Evolutionary conservation across 257 asterid species (phyloP).

Genomic region (Jacaranda mimosifolia): DNA sequence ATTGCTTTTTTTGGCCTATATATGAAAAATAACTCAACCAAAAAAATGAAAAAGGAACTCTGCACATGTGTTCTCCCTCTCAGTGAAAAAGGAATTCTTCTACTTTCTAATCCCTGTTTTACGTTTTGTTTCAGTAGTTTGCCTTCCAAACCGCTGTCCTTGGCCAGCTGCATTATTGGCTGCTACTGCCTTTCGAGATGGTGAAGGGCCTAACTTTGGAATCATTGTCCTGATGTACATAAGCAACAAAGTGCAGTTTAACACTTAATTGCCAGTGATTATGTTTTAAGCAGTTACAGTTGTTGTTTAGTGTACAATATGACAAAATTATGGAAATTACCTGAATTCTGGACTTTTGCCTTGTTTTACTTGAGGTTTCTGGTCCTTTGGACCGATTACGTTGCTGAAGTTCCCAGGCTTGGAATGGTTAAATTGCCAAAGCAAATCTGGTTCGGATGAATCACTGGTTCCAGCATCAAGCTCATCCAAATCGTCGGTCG

Average conservation of each 20-base stretch:
- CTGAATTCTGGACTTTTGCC: conserved; percentile 72
- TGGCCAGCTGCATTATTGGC: conserved; percentile 51
- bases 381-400: conserved; percentile 61
- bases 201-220: conserved; percentile 71
- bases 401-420: conserved; percentile 56
- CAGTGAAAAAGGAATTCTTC: conserved; percentile 19
- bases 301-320: too few relatives aligned
- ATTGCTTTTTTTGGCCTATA: conserved; percentile 57
- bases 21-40: conserved; percentile 24
- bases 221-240: conserved; percentile 63
- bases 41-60: conserved; percentile 21
- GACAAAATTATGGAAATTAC: conserved; percentile 43
- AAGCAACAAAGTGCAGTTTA: conserved; percentile 14
- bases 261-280: neutral
- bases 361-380: conserved; percentile 56
- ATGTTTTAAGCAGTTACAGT: too few relatives aligned
- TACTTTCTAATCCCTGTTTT: conserved; percentile 75
- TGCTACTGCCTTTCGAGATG: conserved; percentile 58
- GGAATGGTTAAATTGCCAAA: conserved; percentile 82
- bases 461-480: conserved; percentile 86
- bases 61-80: conserved; percentile 24
- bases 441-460: conserved; percentile 89
- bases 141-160: conserved; percentile 63
- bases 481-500: conserved; percentile 76
- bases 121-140: conserved; percentile 62